Evolutionary conservation across 106 monocot species (phyloP).

Genomic region (Allium fistulosum): DNA sequence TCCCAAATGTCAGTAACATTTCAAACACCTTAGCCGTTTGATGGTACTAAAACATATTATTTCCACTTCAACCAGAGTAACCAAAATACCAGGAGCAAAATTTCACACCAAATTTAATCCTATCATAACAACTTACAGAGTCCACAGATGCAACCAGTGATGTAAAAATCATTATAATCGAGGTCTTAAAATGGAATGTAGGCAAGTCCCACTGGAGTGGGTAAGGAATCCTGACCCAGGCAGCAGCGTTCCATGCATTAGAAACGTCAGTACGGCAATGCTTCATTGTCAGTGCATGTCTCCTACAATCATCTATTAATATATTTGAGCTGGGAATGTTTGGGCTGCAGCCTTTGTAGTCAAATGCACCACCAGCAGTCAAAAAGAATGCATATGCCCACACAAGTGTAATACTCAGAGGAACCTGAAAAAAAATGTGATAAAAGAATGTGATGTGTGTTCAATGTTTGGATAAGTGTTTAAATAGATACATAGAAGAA

Average conservation of each 20-base stretch:
- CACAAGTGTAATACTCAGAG: constrained; percentile 75
- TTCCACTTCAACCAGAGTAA: too few relatives aligned
- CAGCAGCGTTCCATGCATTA: constrained; percentile 73
- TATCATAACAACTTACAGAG: constrained; percentile 57
- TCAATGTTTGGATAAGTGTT: neutral
- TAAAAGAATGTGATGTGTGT: constrained; percentile 2
- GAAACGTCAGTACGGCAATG: constrained; percentile 91
- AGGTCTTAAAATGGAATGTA: constrained; percentile 78
- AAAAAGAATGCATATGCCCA: constrained; percentile 99
- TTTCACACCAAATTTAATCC: too few relatives aligned
- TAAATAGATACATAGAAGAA: constrained; percentile 6
- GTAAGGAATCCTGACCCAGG: constrained; percentile 96
- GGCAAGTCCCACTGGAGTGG: constrained; percentile 95
- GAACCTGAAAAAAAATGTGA: constrained; percentile 47
- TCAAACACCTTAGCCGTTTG: too few relatives aligned
- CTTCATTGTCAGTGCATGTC: constrained; percentile 56
- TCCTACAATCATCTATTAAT: constrained; percentile 70
- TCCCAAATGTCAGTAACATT: too few relatives aligned
- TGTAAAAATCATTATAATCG: constrained; percentile 73
- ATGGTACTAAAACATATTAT: too few relatives aligned
- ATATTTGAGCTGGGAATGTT: constrained; percentile 90
- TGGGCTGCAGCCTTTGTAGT: constrained; percentile 69
- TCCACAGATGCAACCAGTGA: constrained; percentile 91
- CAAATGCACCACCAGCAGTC: constrained; percentile 87
- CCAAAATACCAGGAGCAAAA: too few relatives aligned